Evolutionary conservation across 176 grass and related monocot species (phyloP).

Genomic region (Ananas comosus): DNA sequence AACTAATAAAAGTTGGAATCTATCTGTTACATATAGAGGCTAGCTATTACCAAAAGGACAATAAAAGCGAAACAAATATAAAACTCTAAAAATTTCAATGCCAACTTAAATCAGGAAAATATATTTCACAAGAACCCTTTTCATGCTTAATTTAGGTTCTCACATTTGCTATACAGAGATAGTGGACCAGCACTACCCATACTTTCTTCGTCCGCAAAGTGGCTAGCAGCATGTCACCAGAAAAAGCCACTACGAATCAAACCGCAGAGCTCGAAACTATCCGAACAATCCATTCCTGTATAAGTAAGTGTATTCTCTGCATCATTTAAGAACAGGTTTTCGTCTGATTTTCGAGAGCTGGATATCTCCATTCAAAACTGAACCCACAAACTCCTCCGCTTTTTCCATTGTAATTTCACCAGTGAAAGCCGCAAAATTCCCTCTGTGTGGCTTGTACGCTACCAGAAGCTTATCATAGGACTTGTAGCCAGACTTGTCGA

Average conservation of each 20-base stretch:
- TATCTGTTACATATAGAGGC: not conserved
- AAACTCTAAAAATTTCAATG: not conserved
- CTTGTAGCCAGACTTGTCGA: slow-evolving; percentile 49
- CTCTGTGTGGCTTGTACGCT: slow-evolving; percentile 69
- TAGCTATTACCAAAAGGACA: not conserved
- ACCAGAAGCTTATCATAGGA: slow-evolving; percentile 49
- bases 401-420: slow-evolving; percentile 55
- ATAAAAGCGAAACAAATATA: not conserved
- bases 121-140: not conserved
- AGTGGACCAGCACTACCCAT: not conserved
- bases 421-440: slow-evolving; percentile 38
- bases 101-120: not conserved
- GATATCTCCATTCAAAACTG: slow-evolving; percentile 77
- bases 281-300: not conserved
- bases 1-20: no score
- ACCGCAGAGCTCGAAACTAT: no score
- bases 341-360: slow-evolving; percentile 35
- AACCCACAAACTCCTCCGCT: slow-evolving; percentile 59
- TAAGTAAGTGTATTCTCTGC: not conserved
- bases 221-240: not conserved
- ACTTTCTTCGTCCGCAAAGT: not conserved
- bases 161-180: not conserved
- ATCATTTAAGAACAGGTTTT: slow-evolving; percentile 50
- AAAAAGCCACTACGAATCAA: no score
- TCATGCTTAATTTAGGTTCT: not conserved